Conservation (phyloP, 495 filamentous ascomycete genomes). For the Penicillium robsamsonii region DNA sequence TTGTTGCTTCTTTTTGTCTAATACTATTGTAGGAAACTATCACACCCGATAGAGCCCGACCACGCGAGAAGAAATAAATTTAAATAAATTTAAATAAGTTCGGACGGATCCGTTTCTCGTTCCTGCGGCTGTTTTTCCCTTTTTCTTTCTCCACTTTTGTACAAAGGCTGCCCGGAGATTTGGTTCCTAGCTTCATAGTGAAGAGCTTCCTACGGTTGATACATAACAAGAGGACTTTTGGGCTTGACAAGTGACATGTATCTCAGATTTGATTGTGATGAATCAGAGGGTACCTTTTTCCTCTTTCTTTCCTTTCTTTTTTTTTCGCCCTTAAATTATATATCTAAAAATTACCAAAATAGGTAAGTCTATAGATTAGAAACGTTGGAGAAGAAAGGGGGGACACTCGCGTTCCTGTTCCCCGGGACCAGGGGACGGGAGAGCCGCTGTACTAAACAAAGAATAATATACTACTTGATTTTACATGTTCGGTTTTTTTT, state of each 20-base stretch:
- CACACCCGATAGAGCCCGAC: constrained; percentile 26
- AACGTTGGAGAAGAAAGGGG: constrained; percentile 29
- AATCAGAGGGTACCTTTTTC: constrained; percentile 15
- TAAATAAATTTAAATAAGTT: constrained; percentile 10
- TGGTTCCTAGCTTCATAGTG: constrained; percentile 27
- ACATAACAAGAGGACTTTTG: constrained; percentile 4
- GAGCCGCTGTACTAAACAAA: constrained; percentile 36
- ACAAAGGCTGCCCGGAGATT: constrained; percentile 24
- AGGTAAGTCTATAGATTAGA: constrained; percentile 9
- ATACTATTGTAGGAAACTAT: constrained; percentile 9
- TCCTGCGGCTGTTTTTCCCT: constrained; percentile 28
- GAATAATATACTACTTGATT: constrained; percentile 17
- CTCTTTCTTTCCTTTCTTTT: background rate
- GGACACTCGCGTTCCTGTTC: constrained; percentile 30
- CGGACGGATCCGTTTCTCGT: constrained; percentile 33
- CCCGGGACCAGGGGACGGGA: constrained; percentile 36
- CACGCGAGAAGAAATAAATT: constrained; percentile 23
- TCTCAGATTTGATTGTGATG: constrained; percentile 22
- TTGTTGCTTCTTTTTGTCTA: constrained; percentile 3
- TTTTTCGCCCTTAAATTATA: constrained; percentile 10
- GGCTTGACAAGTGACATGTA: constrained; percentile 15
- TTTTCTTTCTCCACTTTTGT: constrained; percentile 24
- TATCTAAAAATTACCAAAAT: constrained; percentile 4
- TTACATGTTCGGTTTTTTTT: constrained; percentile 4
- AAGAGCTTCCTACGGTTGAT: constrained; percentile 20